A percentile compares a stretch with the other conserved stretches of the same genome.
Evolutionary conservation across 495 filamentous ascomycete species (phyloP).

Genomic region (Podospora anserina): DNA sequence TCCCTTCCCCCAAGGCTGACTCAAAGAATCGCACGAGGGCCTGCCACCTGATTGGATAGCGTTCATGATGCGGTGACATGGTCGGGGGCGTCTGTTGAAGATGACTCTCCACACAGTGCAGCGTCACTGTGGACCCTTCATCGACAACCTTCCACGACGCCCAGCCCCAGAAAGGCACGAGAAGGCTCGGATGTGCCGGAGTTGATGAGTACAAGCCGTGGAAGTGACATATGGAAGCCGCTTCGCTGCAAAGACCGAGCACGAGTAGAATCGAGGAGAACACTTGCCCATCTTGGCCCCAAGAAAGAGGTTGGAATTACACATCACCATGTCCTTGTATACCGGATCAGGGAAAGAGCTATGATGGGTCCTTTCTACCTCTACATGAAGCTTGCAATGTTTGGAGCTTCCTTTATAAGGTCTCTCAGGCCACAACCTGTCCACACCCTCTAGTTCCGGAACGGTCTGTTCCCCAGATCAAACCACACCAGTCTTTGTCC

Average conservation of each 20-base stretch:
- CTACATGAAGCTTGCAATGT: neutral
- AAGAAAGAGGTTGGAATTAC: slow-evolving; percentile 11
- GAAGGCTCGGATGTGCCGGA: slow-evolving; percentile 3
- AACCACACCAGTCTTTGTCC: slow-evolving; percentile 2
- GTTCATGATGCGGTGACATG: neutral
- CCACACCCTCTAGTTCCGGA: slow-evolving; percentile 5
- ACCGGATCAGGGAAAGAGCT: slow-evolving; percentile 10
- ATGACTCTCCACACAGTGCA: slow-evolving; percentile 16
- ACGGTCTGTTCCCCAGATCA: neutral
- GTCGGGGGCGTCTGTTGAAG: neutral
- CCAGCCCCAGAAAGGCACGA: neutral
- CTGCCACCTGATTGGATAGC: neutral
- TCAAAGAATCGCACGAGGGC: neutral
- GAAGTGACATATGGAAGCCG: neutral
- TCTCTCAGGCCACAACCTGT: neutral
- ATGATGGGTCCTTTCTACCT: neutral
- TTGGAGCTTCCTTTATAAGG: neutral
- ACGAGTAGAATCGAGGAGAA: neutral
- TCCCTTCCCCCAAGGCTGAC: neutral
- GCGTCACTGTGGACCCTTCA: neutral
- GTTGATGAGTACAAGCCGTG: neutral
- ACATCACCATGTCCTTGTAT: slow-evolving; percentile 7
- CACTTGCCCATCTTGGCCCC: slow-evolving; percentile 8
- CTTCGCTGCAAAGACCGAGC: neutral
- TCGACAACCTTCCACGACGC: neutral